Conservation (phyloP, 305 asterid genomes). For the Fraxinus dipetala region DNA sequence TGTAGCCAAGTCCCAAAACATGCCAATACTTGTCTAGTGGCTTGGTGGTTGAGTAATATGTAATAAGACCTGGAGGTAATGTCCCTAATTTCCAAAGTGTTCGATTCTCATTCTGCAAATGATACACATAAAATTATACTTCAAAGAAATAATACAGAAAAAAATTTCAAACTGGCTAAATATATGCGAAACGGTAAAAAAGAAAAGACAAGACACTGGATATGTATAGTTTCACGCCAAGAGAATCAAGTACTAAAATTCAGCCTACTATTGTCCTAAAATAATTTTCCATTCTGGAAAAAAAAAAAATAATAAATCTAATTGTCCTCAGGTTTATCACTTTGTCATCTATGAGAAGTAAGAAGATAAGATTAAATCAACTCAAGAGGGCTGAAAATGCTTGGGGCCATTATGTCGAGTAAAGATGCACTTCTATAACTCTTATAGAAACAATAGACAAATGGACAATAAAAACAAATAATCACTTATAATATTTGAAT, state of each 20-base stretch:
- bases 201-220: neutral
- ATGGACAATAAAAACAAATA: neutral
- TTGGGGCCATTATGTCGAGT: neutral
- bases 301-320: neutral
- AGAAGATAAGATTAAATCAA: neutral
- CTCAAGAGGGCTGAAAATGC: neutral
- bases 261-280: neutral
- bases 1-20: slow-evolving; percentile 51
- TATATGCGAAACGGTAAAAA: too few species aligned
- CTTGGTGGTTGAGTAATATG: slow-evolving; percentile 46
- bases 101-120: slow-evolving; percentile 39
- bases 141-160: neutral
- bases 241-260: neutral
- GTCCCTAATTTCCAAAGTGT: slow-evolving; percentile 50
- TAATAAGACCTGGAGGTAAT: slow-evolving; percentile 45
- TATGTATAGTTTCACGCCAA: neutral
- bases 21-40: slow-evolving; percentile 52
- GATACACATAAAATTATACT: neutral
- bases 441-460: neutral
- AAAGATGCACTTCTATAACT: neutral
- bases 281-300: neutral
- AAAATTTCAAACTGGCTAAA: neutral
- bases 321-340: neutral
- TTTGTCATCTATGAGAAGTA: neutral
- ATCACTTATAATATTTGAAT: neutral